A percentile compares a stretch with the other conserved stretches of the same genome.
phyloP scores from a whole-genome alignment of 495 filamentous ascomycete species.

The Bacidia gigantensis region DNA sequence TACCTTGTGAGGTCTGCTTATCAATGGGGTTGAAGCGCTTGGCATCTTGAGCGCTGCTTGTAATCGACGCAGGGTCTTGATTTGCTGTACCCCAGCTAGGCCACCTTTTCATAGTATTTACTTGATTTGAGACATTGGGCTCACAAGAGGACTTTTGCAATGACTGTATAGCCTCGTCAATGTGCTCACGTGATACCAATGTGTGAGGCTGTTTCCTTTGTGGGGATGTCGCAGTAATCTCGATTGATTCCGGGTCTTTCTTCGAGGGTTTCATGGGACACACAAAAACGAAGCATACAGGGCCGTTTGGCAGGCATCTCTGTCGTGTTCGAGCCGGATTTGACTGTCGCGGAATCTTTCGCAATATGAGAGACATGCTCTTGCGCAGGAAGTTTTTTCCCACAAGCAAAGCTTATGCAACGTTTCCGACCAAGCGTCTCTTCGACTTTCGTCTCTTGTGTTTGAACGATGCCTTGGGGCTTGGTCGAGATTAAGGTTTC shows the following conservation, averaged over 20 bases:
- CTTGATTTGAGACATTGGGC: too few species aligned
- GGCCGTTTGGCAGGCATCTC: slow-evolving; percentile 31
- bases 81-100: neutral
- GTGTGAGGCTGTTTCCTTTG: neutral
- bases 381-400: slow-evolving; percentile 6
- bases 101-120: too few species aligned
- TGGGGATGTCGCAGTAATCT: neutral
- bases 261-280: slow-evolving; percentile 37
- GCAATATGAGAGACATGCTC: neutral
- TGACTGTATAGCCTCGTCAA: too few species aligned
- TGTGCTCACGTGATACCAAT: too few species aligned
- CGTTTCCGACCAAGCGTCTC: slow-evolving; percentile 56
- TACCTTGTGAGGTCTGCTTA: slow-evolving; percentile 50
- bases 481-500: slow-evolving; percentile 17
- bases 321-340: neutral
- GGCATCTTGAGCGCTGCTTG: neutral
- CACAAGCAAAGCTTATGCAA: slow-evolving; percentile 88
- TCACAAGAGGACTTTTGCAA: too few species aligned
- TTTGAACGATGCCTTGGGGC: slow-evolving; percentile 14
- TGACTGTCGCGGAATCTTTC: neutral
- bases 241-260: neutral
- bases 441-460: slow-evolving; percentile 36
- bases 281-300: slow-evolving; percentile 46
- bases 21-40: slow-evolving; percentile 21
- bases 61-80: neutral